Base-by-base conservation (phyloP, 2,329 filamentous ascomycete species). In the Monosporascus sp. region DNA sequence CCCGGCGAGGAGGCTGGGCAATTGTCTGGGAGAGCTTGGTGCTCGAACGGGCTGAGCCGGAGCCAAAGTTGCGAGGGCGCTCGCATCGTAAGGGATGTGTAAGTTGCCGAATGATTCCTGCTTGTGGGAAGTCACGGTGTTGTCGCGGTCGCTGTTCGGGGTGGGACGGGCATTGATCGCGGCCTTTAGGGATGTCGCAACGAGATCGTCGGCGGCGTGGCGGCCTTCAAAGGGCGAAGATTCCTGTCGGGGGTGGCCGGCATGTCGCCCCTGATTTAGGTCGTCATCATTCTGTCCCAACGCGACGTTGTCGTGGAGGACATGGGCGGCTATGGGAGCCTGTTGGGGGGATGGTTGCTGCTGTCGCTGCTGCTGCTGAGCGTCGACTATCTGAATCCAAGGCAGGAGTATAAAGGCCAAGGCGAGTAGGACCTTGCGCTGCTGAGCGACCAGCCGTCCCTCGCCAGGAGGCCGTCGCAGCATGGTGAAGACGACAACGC, bases 1-100 rank as follows among this genome's bases (percentile, higher is more conserved):
- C 71, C 80, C 77, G 53, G 74, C 62, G 53, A 66, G 70, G 60
- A 72, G 73, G 69, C 79, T 81, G 74, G 81, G 82, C 70, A 78
- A 76, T 68, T 77, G 70, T 70, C 84, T 83, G 80, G 84, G 84
- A 84, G 84, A 83, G 74, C 73, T 74, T 84, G 88, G 89, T 90
- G 91, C 92, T 96, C 90, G 83, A 81, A 97, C 92, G 89, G 90
- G 83, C 79, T 83, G 76, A 78, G 87, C 92, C 89, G 90, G 91
- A 96, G 93, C 92, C 82, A 92, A 87, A 88, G 91, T 94, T 83
- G 88, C 88, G 81, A 94, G 82, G 89, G 91, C 91, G 91, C 90
- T 91, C 90, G 85, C 89, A 87, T 94, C 82, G 75, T 81, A 67
- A 71, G 73, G 71, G 66, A 59, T 57, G 44, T 49, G 58, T 61